Base-by-base conservation (phyloP, 2,329 filamentous ascomycete genomes). In the Fusarium graminum region DNA sequence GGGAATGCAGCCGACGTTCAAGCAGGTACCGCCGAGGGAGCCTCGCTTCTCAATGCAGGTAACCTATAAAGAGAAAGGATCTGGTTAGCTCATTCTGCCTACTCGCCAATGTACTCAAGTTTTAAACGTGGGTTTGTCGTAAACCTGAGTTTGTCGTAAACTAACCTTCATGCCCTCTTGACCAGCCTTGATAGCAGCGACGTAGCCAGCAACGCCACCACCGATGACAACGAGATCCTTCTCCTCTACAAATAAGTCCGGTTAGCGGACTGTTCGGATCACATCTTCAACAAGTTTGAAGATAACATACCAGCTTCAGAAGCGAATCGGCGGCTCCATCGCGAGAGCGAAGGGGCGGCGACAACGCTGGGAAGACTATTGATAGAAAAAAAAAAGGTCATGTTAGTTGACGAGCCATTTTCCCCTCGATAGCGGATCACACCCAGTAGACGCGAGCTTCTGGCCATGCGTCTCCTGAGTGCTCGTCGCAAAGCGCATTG, bases 1-100 rank as follows among this genome's bases (percentile, higher is more conserved):
- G 71, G 95, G 95, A 78, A 99, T 99, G 84, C 95, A 99, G 83
- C 95, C 95, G 77, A 99, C 95, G 80, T 99, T 99, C 76, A 99
- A 85, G 85, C 95, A 99, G 76, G 95, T 99, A 79, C 95, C 95
- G 76, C 95, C 95, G 74, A 99, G 90, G 63, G 88, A 86, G 72
- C 95, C 95, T 78, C 95, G 93, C 88, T 99, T 99, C 84, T 99
- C 95, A 83, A 99, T 96, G 83, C 95, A 99, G 64, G 93, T 88
- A 68, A 97, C 94, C 93, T 97, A 59, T 43, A 56, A 38, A 32
- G 7, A 26, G 36, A 46, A 55, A 49, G 44, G 50, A 30, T 29
- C 39, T 49, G 42, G 60, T 69, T 55, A 72, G 63, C 49, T 44
- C 51, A 52, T 56, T 56, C 51, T 42, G 25, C 29, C 58, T 50